Base-by-base conservation (phyloP, 2,329 filamentous ascomycete genomes). In the Pseudovirgaria hyperparasitica region DNA sequence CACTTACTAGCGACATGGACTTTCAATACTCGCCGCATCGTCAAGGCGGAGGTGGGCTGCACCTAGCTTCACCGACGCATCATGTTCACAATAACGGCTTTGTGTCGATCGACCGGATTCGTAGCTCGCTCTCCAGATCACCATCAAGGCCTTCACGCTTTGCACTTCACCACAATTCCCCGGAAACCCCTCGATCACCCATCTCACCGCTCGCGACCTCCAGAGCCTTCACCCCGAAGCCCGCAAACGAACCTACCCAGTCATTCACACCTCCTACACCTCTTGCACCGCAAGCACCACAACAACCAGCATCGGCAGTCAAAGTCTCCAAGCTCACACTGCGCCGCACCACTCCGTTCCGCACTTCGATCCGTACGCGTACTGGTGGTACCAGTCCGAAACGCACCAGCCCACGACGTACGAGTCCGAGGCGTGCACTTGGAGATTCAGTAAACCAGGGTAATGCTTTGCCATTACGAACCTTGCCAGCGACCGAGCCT, bases 121-220 rank as follows among this genome's bases (percentile, higher is more conserved):
- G 86, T 38, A 80, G 84, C 41, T 93, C 87, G 15, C 66, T 94
- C 37, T 94, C 86, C 31, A 72, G 85, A 43, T 94, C 87, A n/a
- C 87, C 87, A 8, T 93, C 87, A 17, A 92, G 90, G 53, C 63
- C 62, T 22, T 67, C 67, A 31, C 66, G 70, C 42, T 87, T 90
- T 51, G 67, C 71, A 30, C 60, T 92, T 28, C 61, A 71, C 40
- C 63, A 58, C 28, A 22, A 28, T 18, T 57, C 62, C 33, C 57
- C 59, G 10, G 49, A 51, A 41, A 43, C 48, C 22, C 45, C 49
- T 15, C 41, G 46, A 28, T 58, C 60, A 6, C 58, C 50, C 26
- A 48, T 56, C 26, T 60, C 58, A 12, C 57, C 58, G 9, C 52
- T 60, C 16, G 52, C 47, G 8, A 48, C 61, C 20, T 50, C 57